Conservation (phyloP, 306 rosid genomes). For the Rubus parviflorus region DNA sequence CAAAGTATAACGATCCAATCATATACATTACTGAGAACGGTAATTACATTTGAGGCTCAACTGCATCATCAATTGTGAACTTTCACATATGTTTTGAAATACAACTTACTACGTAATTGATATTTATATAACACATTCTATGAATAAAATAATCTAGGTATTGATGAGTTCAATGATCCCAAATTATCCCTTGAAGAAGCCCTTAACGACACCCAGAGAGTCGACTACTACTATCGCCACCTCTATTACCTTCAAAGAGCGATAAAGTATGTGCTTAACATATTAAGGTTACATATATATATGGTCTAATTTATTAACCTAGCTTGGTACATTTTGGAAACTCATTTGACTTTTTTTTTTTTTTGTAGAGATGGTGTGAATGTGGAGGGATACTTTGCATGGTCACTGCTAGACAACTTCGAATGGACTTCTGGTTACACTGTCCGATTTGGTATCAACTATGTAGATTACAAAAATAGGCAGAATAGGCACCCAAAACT, state of each 20-base stretch:
- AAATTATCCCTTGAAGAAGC: slow-evolving; percentile 35
- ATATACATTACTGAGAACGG: slow-evolving; percentile 73
- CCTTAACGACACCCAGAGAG: slow-evolving; percentile 36
- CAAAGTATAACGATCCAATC: slow-evolving; percentile 47
- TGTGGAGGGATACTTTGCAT: slow-evolving; percentile 66
- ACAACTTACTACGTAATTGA: background rate
- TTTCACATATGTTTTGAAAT: background rate
- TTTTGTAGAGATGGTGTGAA: slow-evolving; percentile 54
- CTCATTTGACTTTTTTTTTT: background rate
- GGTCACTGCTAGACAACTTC: slow-evolving; percentile 69
- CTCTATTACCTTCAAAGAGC: slow-evolving; percentile 43
- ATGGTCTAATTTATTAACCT: background rate
- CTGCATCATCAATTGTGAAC: background rate
- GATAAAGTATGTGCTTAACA: slow-evolving; percentile 42
- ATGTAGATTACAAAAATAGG: slow-evolving; percentile 55
- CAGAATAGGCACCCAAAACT: slow-evolving; percentile 50
- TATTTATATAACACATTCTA: background rate
- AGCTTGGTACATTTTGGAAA: background rate
- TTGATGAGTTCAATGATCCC: slow-evolving; percentile 54
- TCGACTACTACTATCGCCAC: slow-evolving; percentile 44
- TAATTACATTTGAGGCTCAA: slow-evolving; percentile 13
- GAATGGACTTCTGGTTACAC: slow-evolving; percentile 56
- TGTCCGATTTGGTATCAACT: slow-evolving; percentile 55
- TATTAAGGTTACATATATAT: background rate
- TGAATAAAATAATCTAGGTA: slow-evolving; percentile 33